Evolutionary conservation across 179 eudicot genomes (phyloP).

Genomic region (Carnegiea gigantea): DNA sequence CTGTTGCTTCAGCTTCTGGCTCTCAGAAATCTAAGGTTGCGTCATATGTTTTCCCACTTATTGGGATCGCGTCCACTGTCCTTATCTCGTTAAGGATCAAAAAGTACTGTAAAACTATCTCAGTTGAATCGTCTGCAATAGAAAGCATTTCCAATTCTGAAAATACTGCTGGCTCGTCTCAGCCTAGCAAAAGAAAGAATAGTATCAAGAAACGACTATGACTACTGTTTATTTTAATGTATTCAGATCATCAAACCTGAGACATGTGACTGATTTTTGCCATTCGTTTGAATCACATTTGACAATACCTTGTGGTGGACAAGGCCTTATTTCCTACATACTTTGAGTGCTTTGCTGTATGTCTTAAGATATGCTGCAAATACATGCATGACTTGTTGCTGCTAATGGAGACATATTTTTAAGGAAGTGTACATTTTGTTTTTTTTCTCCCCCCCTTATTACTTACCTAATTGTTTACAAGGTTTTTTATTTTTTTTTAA

Average conservation of each 20-base stretch:
- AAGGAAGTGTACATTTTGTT: too few species aligned
- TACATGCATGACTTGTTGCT: too few species aligned
- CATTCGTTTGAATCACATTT: conserved; percentile 10
- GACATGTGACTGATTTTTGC: conserved; percentile 13
- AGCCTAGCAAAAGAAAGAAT: conserved; percentile 18
- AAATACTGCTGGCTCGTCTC: conserved; percentile 22
- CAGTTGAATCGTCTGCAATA: conserved; percentile 34
- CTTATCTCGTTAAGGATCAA: conserved; percentile 70
- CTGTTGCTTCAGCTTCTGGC: conserved; percentile 70
- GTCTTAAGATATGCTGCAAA: too few species aligned
- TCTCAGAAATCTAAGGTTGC: conserved; percentile 58
- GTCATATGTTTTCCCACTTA: conserved; percentile 73
- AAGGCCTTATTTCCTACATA: neutral
- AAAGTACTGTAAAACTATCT: conserved; percentile 51
- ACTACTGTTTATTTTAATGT: conserved; percentile 9
- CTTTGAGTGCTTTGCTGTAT: too few species aligned
- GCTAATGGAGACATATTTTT: too few species aligned
- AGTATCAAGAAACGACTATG: conserved; percentile 29
- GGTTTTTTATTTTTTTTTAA: too few species aligned
- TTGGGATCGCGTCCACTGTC: conserved; percentile 72
- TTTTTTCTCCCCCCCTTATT: too few species aligned
- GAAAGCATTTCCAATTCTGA: conserved; percentile 23
- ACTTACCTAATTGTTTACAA: too few species aligned
- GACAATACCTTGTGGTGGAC: neutral
- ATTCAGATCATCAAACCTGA: conserved; percentile 4